phyloP scores from a whole-genome alignment of 305 asterid species.

The Fraxinus sp. region DNA sequence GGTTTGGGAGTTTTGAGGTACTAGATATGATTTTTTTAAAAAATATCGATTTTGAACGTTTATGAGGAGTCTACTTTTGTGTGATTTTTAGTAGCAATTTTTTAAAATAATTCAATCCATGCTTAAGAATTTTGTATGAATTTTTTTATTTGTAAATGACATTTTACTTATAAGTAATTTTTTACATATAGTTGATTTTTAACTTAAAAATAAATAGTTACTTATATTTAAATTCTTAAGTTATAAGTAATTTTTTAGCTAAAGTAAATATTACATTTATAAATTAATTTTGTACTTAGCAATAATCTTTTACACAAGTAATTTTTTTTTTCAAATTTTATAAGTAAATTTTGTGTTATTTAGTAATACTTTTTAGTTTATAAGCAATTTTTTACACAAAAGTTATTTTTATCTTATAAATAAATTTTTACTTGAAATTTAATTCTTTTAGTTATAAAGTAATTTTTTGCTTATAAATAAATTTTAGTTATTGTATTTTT shows the following conservation, averaged over 20 bases:
- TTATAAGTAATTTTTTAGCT: no score
- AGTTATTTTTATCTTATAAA: background rate
- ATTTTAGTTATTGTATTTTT: background rate
- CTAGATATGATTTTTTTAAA: no score
- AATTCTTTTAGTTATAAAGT: background rate
- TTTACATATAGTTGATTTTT: background rate
- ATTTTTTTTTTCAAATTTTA: no score
- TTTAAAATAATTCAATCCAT: background rate
- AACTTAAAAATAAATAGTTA: background rate
- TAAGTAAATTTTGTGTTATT: background rate
- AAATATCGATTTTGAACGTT: background rate
- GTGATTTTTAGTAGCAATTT: no score
- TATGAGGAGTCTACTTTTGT: background rate
- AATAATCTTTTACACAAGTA: background rate
- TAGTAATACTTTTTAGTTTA: background rate
- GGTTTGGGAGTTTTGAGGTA: no score
- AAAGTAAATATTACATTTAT: background rate
- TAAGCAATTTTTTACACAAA: background rate
- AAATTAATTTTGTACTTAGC: background rate
- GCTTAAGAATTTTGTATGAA: no score
- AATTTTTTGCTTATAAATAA: background rate
- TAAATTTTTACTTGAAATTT: no score
- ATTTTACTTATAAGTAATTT: no score
- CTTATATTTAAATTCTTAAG: background rate
- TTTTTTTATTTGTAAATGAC: no score